Conservation (phyloP, 768 basidiomycete genomes). For the Podaxis rugospora region DNA sequence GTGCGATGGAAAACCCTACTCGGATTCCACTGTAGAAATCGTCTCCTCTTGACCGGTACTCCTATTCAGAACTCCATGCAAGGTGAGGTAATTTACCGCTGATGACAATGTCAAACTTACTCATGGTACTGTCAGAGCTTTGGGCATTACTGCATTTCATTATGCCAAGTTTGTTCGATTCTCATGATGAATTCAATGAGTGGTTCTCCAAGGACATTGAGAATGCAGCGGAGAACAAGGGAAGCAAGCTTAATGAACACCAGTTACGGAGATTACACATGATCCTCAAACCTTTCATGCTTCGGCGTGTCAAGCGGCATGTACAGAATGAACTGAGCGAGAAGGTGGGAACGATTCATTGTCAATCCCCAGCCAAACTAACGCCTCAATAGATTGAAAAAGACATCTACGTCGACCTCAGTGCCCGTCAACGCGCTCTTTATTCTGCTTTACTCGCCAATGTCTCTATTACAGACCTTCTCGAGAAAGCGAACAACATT, state of each 20-base stretch:
- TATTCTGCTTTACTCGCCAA: conserved; percentile 89
- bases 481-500: conserved; percentile 89
- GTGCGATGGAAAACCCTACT: conserved; percentile 97
- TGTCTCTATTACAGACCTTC: conserved; percentile 90
- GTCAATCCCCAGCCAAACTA: neutral
- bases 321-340: conserved; percentile 99
- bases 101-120: conserved; percentile 4
- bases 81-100: conserved; percentile 43
- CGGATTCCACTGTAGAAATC: conserved; percentile 93
- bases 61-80: conserved; percentile 99
- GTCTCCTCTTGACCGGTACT: conserved; percentile 92
- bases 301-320: conserved; percentile 93
- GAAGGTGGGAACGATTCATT: conserved; percentile 53
- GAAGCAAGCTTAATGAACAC: conserved; percentile 88
- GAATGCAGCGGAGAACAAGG: conserved; percentile 88
- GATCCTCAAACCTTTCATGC: conserved; percentile 99
- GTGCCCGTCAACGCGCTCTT: conserved; percentile 85
- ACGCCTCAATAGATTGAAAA: conserved; percentile 75
- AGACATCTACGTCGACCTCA: conserved; percentile 92
- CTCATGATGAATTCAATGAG: conserved; percentile 98
- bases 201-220: conserved; percentile 99
- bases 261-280: conserved; percentile 94
- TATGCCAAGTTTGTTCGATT: conserved; percentile 99
- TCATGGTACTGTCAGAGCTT: conserved; percentile 53
- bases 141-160: conserved; percentile 99